Percentiles rank a stretch among this genome's conserved stretches.
Conservation (phyloP, 208 protist genomes). For the Endotrypanum monterogeii region DNA sequence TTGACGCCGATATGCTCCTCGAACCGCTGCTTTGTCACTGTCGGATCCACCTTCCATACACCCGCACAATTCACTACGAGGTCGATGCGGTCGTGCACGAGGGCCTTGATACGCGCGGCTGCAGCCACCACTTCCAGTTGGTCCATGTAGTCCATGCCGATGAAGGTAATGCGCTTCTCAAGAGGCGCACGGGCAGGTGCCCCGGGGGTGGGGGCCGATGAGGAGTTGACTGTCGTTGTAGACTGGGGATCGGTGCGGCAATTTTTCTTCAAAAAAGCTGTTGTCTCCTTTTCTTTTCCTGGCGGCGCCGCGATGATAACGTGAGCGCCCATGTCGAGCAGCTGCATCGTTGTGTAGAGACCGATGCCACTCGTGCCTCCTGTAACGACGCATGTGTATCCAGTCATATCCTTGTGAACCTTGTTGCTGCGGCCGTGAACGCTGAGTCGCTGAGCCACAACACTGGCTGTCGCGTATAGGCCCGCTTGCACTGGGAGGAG, state of each 20-base stretch:
- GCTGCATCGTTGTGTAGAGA: constrained; percentile 70
- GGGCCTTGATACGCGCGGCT: constrained; percentile 66
- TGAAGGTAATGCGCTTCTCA: constrained; percentile 55
- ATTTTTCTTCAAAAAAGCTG: constrained; percentile 42
- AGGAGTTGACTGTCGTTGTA: not conserved
- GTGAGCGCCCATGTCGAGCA: constrained; percentile 64
- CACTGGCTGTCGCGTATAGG: constrained; percentile 46
- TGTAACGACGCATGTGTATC: constrained; percentile 69
- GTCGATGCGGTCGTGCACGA: constrained; percentile 62
- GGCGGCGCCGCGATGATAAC: constrained; percentile 59
- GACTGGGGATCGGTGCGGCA: constrained; percentile 13
- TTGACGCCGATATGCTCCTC: constrained; percentile 85
- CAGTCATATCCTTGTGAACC: constrained; percentile 56
- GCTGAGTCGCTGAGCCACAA: constrained; percentile 63
- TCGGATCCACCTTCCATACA: constrained; percentile 70
- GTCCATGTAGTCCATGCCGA: constrained; percentile 64
- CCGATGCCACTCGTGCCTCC: constrained; percentile 82
- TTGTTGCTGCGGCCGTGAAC: constrained; percentile 60
- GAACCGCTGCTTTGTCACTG: constrained; percentile 58
- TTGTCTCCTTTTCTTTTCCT: constrained; percentile 52
- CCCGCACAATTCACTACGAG: constrained; percentile 80
- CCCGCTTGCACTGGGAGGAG: constrained; percentile 35
- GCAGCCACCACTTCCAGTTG: constrained; percentile 61
- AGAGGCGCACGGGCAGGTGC: constrained; percentile 24
- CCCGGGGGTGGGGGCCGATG: not conserved